Evolutionary conservation across 441 rosid genomes (phyloP), one percentile per base, ranked within the genome.

Genomic region (Cnidoscolus chayamansa): DNA sequence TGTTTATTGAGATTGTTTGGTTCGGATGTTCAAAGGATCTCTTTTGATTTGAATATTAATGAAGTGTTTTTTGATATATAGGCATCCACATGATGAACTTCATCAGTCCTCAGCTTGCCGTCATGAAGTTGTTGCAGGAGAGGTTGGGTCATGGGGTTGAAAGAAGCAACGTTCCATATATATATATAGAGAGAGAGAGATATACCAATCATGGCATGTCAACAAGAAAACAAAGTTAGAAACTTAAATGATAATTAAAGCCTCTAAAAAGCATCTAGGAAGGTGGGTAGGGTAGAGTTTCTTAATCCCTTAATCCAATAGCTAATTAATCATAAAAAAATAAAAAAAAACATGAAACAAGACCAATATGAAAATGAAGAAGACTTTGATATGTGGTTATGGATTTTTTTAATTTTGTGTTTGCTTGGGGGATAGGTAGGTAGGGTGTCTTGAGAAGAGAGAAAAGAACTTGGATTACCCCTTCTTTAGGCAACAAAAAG

Each of bases 371-470:
- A 10, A 48, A n/a, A 59, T 11, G 13, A 1, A 35, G 37, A 35
- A 35, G 25, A 25, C 25, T 25, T 25, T 25, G 25, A 25, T 35
- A 4, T 4, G 37, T 2, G 37, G 4, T n/a, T 45, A 57, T 57
- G 19, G 1, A 7, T 13, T 49, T 2, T 30, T 60, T 69, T 8
- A 59, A 11, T 50, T 43, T 66, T 68, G 32, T 56, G 72, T 81
- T 76, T 84, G 85, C 87, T 78, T 84, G 81, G 67, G 70, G 50
- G 8, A 25, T 25, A 25, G 37, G 37, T 35, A 35, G 37, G 69
- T 67, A 30, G 81, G 90, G 69, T 83, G 78, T 80, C 86, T 79
- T 83, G 84, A 77, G 80, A 83, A 56, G 61, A 79, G 85, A 81
- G 88, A 83, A 86, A 84, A 69, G 88, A 84, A 83, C 82, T 69